Evolutionary conservation across 345 rosid species (phyloP).

Genomic region (Angophora floribunda): DNA sequence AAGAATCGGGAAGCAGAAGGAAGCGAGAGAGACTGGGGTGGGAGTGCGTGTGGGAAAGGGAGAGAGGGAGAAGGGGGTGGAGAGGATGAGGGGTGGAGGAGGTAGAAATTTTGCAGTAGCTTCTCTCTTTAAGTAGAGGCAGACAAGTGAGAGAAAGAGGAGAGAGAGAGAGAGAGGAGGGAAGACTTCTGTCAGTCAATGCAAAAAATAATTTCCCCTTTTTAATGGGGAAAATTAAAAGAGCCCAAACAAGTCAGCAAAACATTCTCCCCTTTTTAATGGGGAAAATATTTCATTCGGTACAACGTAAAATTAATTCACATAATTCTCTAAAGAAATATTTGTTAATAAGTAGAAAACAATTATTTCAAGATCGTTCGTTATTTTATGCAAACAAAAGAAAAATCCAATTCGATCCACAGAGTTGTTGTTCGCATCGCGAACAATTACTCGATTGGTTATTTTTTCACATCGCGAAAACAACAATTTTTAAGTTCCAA

Average conservation of each 20-base stretch:
- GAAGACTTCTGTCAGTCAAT: neutral
- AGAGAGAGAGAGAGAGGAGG: neutral
- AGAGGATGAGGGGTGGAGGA: neutral
- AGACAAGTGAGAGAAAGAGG: neutral
- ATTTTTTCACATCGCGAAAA: neutral
- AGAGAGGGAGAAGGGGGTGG: neutral
- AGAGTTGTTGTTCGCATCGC: rapidly evolving
- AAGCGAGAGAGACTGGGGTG: neutral
- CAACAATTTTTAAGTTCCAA: neutral
- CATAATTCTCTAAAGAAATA: rapidly evolving
- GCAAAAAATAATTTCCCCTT: neutral
- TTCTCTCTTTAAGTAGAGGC: neutral
- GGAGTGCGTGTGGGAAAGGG: neutral
- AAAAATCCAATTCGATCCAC: neutral
- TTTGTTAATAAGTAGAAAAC: neutral
- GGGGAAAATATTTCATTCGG: neutral
- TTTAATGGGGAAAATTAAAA: neutral
- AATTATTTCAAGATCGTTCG: rapidly evolving
- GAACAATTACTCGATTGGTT: neutral
- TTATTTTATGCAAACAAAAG: neutral
- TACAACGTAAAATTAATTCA: neutral
- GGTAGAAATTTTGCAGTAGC: too few relatives aligned
- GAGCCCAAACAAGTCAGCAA: too few relatives aligned
- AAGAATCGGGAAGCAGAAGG: neutral
- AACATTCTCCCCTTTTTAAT: neutral